A percentile compares a stretch with the other conserved stretches of the same genome.
Evolutionary conservation across 345 rosid genomes (phyloP).

Genomic region (Luvunga scandens): DNA sequence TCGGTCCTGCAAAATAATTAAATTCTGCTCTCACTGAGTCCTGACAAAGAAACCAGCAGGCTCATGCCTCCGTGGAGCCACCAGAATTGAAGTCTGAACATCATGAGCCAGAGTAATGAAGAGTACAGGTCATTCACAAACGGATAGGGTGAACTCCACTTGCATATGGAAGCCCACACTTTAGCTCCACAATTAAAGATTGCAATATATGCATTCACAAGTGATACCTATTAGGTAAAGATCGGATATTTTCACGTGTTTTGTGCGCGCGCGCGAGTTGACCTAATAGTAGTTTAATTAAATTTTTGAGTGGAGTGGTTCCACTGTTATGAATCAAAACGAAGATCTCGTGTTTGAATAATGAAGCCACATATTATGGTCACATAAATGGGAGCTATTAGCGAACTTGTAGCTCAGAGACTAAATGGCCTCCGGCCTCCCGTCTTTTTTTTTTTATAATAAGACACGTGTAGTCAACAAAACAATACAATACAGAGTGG

Average conservation of each 20-base stretch:
- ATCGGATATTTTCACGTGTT: no score
- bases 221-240: no score
- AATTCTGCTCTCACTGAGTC: background rate
- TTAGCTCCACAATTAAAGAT: background rate
- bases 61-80: background rate
- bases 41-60: background rate
- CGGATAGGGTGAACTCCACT: background rate
- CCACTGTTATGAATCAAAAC: no score
- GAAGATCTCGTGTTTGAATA: no score
- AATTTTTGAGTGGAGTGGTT: no score
- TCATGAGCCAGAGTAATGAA: background rate
- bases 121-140: background rate
- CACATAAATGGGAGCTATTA: background rate
- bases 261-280: no score
- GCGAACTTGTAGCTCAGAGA: background rate
- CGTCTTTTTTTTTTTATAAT: background rate
- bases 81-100: background rate
- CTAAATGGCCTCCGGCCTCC: background rate
- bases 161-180: background rate
- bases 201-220: background rate
- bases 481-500: background rate
- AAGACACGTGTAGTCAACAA: background rate
- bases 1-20: background rate
- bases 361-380: background rate
- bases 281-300: no score